phyloP scores from a whole-genome alignment of 306 rosid genomes.

The Coriaria nepalensis region DNA sequence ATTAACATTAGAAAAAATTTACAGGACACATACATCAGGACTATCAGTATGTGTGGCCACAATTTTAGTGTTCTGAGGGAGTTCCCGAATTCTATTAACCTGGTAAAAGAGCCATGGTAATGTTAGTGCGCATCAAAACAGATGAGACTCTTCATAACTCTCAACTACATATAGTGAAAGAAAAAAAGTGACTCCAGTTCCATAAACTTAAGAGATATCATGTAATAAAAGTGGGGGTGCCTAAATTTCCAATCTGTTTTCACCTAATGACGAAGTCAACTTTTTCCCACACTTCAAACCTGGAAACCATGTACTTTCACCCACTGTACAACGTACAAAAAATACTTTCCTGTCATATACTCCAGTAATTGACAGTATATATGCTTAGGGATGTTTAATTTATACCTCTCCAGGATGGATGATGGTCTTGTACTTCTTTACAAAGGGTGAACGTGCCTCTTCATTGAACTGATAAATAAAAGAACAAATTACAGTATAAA shows the following conservation, averaged over 20 bases:
- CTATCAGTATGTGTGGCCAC: constrained; percentile 97
- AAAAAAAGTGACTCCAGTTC: neutral
- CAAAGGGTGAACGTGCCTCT: constrained; percentile 98
- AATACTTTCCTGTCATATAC: neutral
- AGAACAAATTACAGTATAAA: neutral
- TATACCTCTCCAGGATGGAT: constrained; percentile 99
- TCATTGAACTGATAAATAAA: constrained; percentile 67
- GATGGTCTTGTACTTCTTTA: constrained; percentile 97
- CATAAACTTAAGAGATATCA: too few relatives aligned
- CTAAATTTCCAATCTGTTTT: too few relatives aligned
- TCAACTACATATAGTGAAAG: neutral
- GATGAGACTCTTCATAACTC: neutral
- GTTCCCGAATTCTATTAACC: constrained; percentile 98
- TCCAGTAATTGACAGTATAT: neutral
- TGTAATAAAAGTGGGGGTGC: too few relatives aligned
- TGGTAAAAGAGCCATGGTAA: constrained; percentile 25
- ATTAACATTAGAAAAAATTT: constrained; percentile 4
- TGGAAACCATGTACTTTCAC: too few relatives aligned
- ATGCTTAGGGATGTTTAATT: neutral
- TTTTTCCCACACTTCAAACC: too few relatives aligned
- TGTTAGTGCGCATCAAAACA: constrained; percentile 5
- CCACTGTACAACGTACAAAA: too few relatives aligned
- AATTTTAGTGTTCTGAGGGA: constrained; percentile 81
- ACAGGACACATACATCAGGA: constrained; percentile 61
- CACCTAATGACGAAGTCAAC: too few relatives aligned